phyloP scores from a whole-genome alignment of 495 filamentous ascomycete genomes.

The Hyaloscypha variabilis region DNA sequence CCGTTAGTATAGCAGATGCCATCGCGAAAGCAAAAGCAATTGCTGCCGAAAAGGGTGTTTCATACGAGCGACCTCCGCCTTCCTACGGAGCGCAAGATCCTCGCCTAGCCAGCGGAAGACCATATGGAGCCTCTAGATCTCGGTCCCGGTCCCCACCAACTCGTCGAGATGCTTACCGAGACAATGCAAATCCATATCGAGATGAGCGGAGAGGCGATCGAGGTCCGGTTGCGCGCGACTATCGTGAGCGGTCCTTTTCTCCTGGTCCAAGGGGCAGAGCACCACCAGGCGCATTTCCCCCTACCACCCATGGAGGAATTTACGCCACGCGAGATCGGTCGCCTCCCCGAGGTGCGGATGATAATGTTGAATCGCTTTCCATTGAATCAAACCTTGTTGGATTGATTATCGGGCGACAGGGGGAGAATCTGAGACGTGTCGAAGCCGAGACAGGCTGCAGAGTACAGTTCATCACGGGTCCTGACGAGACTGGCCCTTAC shows the following conservation, averaged over 20 bases:
- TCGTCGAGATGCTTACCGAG: conserved; percentile 64
- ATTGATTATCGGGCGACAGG: conserved; percentile 80
- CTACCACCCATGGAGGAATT: conserved; percentile 29
- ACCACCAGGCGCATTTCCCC: conserved; percentile 48
- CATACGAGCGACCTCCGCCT: conserved; percentile 46
- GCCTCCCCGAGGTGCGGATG: conserved; percentile 54
- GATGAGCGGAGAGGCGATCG: conserved; percentile 72
- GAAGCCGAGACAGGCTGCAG: conserved; percentile 73
- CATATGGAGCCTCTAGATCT: conserved; percentile 62
- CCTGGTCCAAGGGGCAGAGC: conserved; percentile 53
- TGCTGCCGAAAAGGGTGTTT: conserved; percentile 70
- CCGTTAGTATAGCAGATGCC: conserved; percentile 72
- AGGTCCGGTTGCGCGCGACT: conserved; percentile 51
- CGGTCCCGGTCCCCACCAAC: conserved; percentile 68
- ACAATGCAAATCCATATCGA: conserved; percentile 73
- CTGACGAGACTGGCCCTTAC: conserved; percentile 63
- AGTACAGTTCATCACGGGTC: conserved; percentile 80
- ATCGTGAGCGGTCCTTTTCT: conserved; percentile 66
- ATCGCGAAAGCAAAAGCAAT: conserved; percentile 72
- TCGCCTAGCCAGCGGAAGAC: conserved; percentile 42
- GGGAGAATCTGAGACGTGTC: conserved; percentile 79
- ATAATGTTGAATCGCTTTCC: conserved; percentile 70
- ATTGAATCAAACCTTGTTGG: conserved; percentile 80
- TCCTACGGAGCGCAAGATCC: conserved; percentile 42
- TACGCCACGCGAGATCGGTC: conserved; percentile 52